Base-by-base conservation (phyloP, 2,329 filamentous ascomycete species). In the Emmonsia crescens region DNA sequence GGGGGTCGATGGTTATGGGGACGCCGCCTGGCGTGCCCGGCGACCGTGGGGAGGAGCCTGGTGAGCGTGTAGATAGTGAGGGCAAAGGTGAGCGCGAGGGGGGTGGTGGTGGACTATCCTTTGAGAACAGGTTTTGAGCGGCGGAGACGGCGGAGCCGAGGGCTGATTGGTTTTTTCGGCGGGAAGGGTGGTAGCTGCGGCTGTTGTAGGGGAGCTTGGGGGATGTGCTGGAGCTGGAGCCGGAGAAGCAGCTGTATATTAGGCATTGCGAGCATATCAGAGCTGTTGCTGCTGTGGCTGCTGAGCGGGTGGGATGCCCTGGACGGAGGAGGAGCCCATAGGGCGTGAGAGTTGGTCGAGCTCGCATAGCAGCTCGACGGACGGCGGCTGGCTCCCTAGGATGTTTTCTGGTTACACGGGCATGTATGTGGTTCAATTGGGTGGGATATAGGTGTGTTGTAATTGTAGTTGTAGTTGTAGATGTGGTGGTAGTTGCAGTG, bases 1-100 rank as follows among this genome's bases (percentile, higher is more conserved):
- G 82, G 40, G 93, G 93, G 74, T 97, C 93, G 77, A 96, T 85
- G 62, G 84, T 83, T 77, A 96, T 85, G 62, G 84, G 83, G 16
- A 51, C 38, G 21, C 33, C 36, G 10, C 57, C 38, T 10, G 63
- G 57, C 10, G 61, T 40, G 16, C 59, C 46, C 12, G 46, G 46
- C 9, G 10, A 16, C 14, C 40, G 40, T 5, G 40, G 40, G 14
- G 40, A n/a, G 2, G 40, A 19, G 19, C 40, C 40, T 16, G 14
- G 40, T 42, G 40, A 27, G 3, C 29, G 49, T 29, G 24, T 3
- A 27, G 24, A 49, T 49, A 16, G 21, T 49, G 46, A 14, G n/a
- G 49, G 49, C 12, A 29, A 52, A 3, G 48, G 5, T 12, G 48
- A 52, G 40, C 42, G 46, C 5, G 60, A 29, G 24, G 42, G 55